Evolutionary conservation across 495 filamentous ascomycete species (phyloP), one percentile per base, ranked within the genome.

Genomic region (Xylaria longipes): DNA sequence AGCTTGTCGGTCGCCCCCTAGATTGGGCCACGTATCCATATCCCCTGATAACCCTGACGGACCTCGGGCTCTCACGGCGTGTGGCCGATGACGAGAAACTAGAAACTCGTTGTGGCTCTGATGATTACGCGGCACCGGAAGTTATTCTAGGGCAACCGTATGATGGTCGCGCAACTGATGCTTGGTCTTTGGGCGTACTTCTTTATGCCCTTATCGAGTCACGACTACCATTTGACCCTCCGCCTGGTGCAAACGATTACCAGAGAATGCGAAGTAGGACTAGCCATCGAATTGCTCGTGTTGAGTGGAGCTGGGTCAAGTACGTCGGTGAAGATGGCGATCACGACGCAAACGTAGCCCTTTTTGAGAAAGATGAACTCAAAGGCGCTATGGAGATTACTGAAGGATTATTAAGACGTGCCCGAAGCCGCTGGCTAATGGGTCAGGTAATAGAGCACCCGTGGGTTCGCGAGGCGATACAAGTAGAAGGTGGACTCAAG

Each of bases 41-140:
- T 71, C 91, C 96, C 3, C 86, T 98, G 41, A 87, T 94, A 65
- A 97, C 94, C 1, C 88, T 99, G 58, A 97, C 94, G 48, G 96
- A 99, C 76, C 87, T 99, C 5, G 96, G 96, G 12, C 89, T 99
- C n/a, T 95, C 93, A 4, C 88, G 94, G 70, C 89, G 91, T 31
- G 91, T 98, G 22, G 89, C 92, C 15, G 86, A 91, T 82, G 92
- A 78, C 86, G 94, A 73, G 86, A 91, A 95, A 35, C 87, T 99
- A 17, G 91, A 93, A 54, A 97, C 95, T 15, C 87, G 95, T 17
- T 99, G 96, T 78, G 96, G 96, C 22, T 95, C 92, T 43, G 96
- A 98, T 80, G 96, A 99, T 83, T 99, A 99, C 76, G 97, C 96
- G 4, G 94, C 96, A 0, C 96, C 96, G 0, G 96, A 99, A 80